Evolutionary conservation across 164 flowering plant species (phyloP).

Genomic region (grape (Vitis vinifera)): ASM3070453v1 NC_081816.1:8916001-8916500

Average conservation of each 20-base stretch:
- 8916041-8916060: too few species aligned
- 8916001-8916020: too few species aligned
- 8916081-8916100: too few species aligned
- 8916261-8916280: constrained; percentile 1
- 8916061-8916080: too few species aligned
- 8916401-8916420: constrained; percentile 1
- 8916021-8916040: too few species aligned
- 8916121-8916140: too few species aligned
- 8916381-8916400: constrained; percentile 14
- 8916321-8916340: background rate
- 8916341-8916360: constrained; percentile 5
- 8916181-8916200: background rate
- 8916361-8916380: constrained; percentile 18
- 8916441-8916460: constrained; percentile 5
- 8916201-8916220: background rate
- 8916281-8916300: constrained; percentile 6
- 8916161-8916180: too few species aligned
- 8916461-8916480: constrained; percentile 7
- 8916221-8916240: too few species aligned
- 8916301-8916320: constrained; percentile 11
- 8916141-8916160: too few species aligned
- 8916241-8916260: background rate
- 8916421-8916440: constrained; percentile 18
- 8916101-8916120: too few species aligned
- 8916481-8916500: constrained; percentile 17